Conservation (phyloP, 176 grass and related monocot genomes). For the Hyparrhenia diplandra region DNA sequence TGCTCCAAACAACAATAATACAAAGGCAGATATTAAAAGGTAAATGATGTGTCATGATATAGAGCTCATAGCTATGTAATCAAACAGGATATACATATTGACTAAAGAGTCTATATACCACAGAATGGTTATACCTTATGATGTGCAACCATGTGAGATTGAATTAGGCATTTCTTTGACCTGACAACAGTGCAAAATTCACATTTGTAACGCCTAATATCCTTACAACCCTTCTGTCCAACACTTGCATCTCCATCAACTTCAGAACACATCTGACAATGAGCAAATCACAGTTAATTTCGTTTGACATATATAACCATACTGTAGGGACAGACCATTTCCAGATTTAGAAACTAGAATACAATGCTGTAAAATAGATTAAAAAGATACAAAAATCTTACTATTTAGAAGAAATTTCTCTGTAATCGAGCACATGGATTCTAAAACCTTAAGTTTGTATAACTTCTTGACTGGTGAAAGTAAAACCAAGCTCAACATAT, state of each 20-base stretch:
- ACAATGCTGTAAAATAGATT: neutral
- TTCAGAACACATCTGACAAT: conserved; percentile 45
- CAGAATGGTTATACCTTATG: conserved; percentile 36
- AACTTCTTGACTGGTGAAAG: too few relatives aligned
- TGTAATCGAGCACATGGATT: neutral
- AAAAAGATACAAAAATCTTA: neutral
- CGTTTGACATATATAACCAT: neutral
- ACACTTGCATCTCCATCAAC: neutral
- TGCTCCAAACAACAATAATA: too few relatives aligned
- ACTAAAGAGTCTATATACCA: neutral
- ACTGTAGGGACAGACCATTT: neutral
- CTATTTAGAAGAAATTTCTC: neutral
- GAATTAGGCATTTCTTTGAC: conserved; percentile 58
- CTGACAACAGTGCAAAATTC: conserved; percentile 51
- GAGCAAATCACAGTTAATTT: neutral
- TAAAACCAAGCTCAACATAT: too few relatives aligned
- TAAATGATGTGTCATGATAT: too few relatives aligned
- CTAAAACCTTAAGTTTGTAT: neutral
- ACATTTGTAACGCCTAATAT: conserved; percentile 63
- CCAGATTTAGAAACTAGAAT: neutral
- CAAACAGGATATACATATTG: neutral
- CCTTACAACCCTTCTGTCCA: conserved; percentile 4
- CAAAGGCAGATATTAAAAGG: too few relatives aligned
- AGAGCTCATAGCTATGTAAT: neutral
- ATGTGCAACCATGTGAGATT: conserved; percentile 48